Evolutionary conservation across 805 yeast genomes (phyloP).

Genomic region (Candida maris): DNA sequence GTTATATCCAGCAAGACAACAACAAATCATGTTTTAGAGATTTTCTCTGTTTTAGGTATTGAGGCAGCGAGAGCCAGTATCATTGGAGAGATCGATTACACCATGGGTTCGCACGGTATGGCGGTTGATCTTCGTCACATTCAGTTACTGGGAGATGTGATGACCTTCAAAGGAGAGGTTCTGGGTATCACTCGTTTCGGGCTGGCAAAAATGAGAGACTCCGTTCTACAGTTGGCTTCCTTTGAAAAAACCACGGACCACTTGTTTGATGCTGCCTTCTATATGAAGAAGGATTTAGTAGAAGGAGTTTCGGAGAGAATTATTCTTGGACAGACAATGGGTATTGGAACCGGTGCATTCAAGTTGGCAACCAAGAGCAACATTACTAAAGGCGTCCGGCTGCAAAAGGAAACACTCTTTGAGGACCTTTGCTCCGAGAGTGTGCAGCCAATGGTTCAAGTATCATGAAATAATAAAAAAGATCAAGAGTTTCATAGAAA

Average conservation of each 20-base stretch:
- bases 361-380: conserved; percentile 66
- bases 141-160: conserved; percentile 94
- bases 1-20: conserved; percentile 81
- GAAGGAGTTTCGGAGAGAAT: conserved; percentile 99
- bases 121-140: conserved; percentile 99
- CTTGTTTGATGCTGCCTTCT: conserved; percentile 95
- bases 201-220: conserved; percentile 96
- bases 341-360: conserved; percentile 96
- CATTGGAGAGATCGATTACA: conserved; percentile 90
- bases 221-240: conserved; percentile 93
- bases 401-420: conserved; percentile 44
- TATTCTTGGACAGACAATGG: conserved; percentile 96
- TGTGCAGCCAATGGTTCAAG: neutral
- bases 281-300: conserved; percentile 90
- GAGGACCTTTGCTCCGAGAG: conserved; percentile 36
- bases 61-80: conserved; percentile 96
- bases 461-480: neutral
- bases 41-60: conserved; percentile 85
- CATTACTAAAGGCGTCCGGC: conserved; percentile 32
- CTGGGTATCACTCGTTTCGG: conserved; percentile 98
- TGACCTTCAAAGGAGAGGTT: conserved; percentile 98
- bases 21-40: conserved; percentile 92
- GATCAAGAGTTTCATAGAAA: too few relatives aligned
- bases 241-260: conserved; percentile 99
- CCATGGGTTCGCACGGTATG: conserved; percentile 99